phyloP scores from a whole-genome alignment of 306 rosid species.

The Vicia faba region DNA sequence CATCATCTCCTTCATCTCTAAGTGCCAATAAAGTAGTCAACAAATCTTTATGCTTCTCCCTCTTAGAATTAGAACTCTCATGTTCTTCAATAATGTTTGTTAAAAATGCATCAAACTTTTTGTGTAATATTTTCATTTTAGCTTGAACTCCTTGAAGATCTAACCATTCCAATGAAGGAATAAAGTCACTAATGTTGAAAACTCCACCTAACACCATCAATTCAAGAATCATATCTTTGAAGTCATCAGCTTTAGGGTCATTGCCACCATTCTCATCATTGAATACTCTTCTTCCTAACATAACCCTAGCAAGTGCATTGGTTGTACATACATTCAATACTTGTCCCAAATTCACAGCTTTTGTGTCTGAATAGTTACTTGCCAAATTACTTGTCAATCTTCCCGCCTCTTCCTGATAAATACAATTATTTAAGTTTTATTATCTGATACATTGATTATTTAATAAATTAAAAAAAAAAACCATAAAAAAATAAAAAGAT shows the following conservation, averaged over 20 bases:
- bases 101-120: slow-evolving; percentile 70
- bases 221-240: slow-evolving; percentile 75
- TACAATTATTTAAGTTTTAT: background rate
- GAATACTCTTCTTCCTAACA: slow-evolving; percentile 73
- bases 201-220: slow-evolving; percentile 74
- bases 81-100: slow-evolving; percentile 59
- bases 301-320: slow-evolving; percentile 62
- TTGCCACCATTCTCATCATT: slow-evolving; percentile 51
- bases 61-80: slow-evolving; percentile 14
- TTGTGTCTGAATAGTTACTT: slow-evolving; percentile 30
- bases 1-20: slow-evolving; percentile 38
- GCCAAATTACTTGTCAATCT: slow-evolving; percentile 54
- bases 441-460: too few relatives aligned
- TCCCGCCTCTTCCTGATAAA: slow-evolving; percentile 63
- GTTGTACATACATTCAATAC: slow-evolving; percentile 67
- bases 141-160: slow-evolving; percentile 72
- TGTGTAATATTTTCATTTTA: slow-evolving; percentile 80
- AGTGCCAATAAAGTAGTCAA: slow-evolving; percentile 61
- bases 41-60: slow-evolving; percentile 52
- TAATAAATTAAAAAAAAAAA: too few relatives aligned
- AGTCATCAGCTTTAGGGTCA: slow-evolving; percentile 67
- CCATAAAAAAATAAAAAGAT: too few relatives aligned
- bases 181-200: slow-evolving; percentile 74
- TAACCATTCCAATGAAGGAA: slow-evolving; percentile 66
- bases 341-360: slow-evolving; percentile 55